Percentiles rank a stretch among this genome's conserved stretches.
phyloP scores from a whole-genome alignment of 352 stramenopile genomes.

The Pythium folliculosum region DNA sequence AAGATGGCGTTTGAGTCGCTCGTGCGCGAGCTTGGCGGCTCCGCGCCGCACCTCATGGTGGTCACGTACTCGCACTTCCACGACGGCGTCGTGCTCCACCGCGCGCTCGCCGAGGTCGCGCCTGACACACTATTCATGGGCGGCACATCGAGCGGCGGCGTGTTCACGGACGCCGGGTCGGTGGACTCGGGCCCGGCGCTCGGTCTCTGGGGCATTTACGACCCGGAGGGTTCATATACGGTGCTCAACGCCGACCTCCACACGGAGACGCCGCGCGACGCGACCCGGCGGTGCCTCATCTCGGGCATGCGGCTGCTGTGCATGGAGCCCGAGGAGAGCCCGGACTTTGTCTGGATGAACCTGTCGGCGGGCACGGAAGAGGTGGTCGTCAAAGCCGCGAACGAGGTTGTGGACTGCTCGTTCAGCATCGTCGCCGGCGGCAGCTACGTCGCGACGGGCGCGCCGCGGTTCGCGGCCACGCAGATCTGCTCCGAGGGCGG shows the following conservation, averaged over 20 bases:
- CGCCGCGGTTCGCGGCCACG: conserved; percentile 37
- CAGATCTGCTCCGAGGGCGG: conserved; percentile 80
- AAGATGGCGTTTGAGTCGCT: conserved; percentile 63
- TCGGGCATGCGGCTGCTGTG: conserved; percentile 71
- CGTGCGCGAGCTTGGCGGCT: conserved; percentile 51
- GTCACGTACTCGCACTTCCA: conserved; percentile 77
- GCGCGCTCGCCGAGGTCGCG: conserved; percentile 57
- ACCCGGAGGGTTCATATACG: conserved; percentile 79
- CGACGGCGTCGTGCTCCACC: conserved; percentile 52
- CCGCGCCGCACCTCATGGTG: conserved; percentile 78
- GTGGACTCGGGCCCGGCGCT: conserved; percentile 45
- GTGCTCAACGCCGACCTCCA: conserved; percentile 73
- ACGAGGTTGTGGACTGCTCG: conserved; percentile 76
- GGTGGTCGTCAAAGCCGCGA: conserved; percentile 59
- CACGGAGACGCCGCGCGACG: conserved; percentile 60
- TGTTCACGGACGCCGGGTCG: conserved; percentile 50
- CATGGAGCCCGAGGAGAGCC: conserved; percentile 73
- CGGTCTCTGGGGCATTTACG: conserved; percentile 80
- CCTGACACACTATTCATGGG: conserved; percentile 85
- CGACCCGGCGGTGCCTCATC: conserved; percentile 57
- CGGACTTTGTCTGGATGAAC: conserved; percentile 82
- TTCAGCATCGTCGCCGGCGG: conserved; percentile 56
- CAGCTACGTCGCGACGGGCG: conserved; percentile 25
- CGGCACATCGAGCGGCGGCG: conserved; percentile 66
- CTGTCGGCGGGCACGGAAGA: conserved; percentile 63